Evolutionary conservation across 345 rosid species (phyloP).

Genomic region (Citrus reticulata): DNA sequence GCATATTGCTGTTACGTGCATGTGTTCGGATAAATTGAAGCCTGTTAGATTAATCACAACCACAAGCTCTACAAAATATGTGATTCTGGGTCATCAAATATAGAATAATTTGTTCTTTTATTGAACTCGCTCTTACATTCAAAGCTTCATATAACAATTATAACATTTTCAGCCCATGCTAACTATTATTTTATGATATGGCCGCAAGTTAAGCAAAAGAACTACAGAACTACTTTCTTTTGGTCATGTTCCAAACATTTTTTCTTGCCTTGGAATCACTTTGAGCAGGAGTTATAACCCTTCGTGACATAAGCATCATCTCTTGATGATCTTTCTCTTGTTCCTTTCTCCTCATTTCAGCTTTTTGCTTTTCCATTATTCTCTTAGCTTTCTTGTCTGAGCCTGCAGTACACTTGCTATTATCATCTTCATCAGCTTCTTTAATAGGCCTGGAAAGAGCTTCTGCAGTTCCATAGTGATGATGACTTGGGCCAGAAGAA

Average conservation of each 20-base stretch:
- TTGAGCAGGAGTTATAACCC: constrained; percentile 14
- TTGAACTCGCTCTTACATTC: constrained; percentile 1
- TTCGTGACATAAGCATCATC: constrained; percentile 4
- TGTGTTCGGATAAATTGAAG: not conserved
- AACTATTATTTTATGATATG: not conserved
- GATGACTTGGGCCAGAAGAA: constrained; percentile 54
- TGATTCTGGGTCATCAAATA: not conserved
- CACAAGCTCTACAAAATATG: not conserved
- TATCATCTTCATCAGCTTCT: constrained; percentile 6
- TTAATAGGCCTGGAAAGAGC: constrained; percentile 12
- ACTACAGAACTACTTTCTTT: constrained; percentile 19
- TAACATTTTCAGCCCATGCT: not conserved
- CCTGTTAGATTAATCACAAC: not conserved
- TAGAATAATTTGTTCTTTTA: not conserved
- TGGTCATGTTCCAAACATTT: constrained; percentile 23
- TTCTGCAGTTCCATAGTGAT: constrained; percentile 7
- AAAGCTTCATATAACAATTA: not conserved
- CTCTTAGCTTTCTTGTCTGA: constrained; percentile 12
- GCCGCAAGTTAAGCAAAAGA: not conserved
- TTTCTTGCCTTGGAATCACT: constrained; percentile 37
- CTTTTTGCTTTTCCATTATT: constrained; percentile 7
- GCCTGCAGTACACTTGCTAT: not conserved
- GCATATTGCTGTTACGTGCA: not conserved
- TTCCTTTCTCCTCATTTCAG: constrained; percentile 6
- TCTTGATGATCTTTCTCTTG: constrained; percentile 8